Conservation (phyloP, 2,329 filamentous ascomycete genomes). For the Hymenoscyphus albidus region DNA sequence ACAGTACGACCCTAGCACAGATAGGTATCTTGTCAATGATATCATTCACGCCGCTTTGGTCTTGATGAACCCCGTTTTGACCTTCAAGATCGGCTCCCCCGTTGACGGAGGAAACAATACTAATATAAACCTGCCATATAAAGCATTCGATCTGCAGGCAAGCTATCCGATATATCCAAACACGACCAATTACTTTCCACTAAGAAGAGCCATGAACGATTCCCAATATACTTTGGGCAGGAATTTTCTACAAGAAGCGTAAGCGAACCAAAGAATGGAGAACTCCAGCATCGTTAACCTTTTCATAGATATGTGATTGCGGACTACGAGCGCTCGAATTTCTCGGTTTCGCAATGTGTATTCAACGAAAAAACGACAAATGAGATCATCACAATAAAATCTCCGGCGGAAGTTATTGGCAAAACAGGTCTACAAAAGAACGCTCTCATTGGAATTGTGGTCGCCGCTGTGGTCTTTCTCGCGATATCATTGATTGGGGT, state of each 20-base stretch:
- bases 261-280: background rate
- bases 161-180: slow-evolving; percentile 8
- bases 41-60: slow-evolving; percentile 1
- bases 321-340: slow-evolving; percentile 1
- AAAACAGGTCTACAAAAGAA: background rate
- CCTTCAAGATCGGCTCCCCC: slow-evolving; percentile 7
- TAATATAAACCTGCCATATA: slow-evolving; percentile 8
- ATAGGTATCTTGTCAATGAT: slow-evolving; percentile 8
- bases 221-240: slow-evolving; percentile 8
- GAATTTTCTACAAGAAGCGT: slow-evolving; percentile 9
- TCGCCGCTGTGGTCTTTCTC: background rate
- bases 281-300: background rate
- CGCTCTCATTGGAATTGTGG: background rate
- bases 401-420: background rate
- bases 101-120: background rate
- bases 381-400: background rate
- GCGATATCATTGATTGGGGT: background rate
- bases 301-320: slow-evolving; percentile 1
- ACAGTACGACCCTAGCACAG: slow-evolving; percentile 2
- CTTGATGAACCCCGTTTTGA: slow-evolving; percentile 6
- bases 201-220: slow-evolving; percentile 7
- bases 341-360: slow-evolving; percentile 3
- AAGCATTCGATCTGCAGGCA: slow-evolving; percentile 10
- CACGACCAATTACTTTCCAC: slow-evolving; percentile 9
- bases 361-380: background rate